phyloP scores from a whole-genome alignment of 192 early-diverging fungal species.

The Spinellus fusiger region DNA sequence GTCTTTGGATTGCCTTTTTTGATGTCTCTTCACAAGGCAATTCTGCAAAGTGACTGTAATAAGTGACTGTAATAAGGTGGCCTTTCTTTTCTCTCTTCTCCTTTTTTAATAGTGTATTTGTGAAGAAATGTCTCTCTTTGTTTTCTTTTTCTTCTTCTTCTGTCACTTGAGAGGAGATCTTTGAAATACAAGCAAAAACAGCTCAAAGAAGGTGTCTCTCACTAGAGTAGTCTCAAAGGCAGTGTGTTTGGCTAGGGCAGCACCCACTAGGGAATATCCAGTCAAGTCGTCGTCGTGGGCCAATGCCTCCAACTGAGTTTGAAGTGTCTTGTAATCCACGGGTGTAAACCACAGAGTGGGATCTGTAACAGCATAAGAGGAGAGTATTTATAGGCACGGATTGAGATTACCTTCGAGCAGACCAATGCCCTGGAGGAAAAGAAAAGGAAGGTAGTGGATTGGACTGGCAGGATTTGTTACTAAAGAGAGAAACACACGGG shows the following conservation, averaged over 20 bases:
- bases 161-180: too few species aligned
- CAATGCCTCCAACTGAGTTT: too few species aligned
- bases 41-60: too few species aligned
- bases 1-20: not conserved
- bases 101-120: too few species aligned
- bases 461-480: not conserved
- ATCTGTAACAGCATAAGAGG: too few species aligned
- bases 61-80: too few species aligned
- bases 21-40: not conserved
- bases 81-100: too few species aligned
- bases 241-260: not conserved
- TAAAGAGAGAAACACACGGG: not conserved
- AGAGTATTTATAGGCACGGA: too few species aligned
- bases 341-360: too few species aligned
- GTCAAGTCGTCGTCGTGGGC: not conserved
- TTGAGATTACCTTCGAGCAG: conserved; percentile 3
- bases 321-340: too few species aligned
- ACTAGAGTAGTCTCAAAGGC: not conserved
- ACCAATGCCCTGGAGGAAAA: not conserved
- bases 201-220: not conserved
- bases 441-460: not conserved
- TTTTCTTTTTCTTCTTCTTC: not conserved
- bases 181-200: not conserved
- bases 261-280: not conserved
- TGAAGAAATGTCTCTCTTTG: too few species aligned